A percentile compares a stretch with the other conserved stretches of the same genome.
Evolutionary conservation across 2,329 filamentous ascomycete genomes (phyloP).

Genomic region (Sphaerulina vaccinii): DNA sequence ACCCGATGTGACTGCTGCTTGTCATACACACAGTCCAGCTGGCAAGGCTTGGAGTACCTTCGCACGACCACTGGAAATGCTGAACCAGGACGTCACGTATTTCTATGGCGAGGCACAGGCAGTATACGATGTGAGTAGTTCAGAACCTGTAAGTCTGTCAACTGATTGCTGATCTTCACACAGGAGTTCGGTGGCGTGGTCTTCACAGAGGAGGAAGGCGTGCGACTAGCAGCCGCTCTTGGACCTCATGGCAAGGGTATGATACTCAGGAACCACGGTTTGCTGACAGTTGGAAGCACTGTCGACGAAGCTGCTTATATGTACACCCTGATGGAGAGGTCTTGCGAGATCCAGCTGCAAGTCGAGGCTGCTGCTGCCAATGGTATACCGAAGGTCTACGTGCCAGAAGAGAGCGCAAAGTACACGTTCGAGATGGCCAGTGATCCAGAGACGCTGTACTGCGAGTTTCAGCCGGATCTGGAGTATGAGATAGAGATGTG

Average conservation of each 20-base stretch:
- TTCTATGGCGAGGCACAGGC: conserved; percentile 63
- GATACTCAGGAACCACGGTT: conserved; percentile 69
- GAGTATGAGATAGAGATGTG: conserved; percentile 41
- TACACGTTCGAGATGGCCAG: conserved; percentile 53
- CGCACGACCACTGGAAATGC: conserved; percentile 65
- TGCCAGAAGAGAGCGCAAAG: conserved; percentile 56
- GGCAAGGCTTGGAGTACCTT: conserved; percentile 70
- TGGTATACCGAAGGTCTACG: conserved; percentile 52
- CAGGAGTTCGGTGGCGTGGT: conserved; percentile 64
- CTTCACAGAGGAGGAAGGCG: conserved; percentile 62
- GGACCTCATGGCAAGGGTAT: conserved; percentile 61
- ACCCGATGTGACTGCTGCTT: conserved; percentile 67
- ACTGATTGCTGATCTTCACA: neutral
- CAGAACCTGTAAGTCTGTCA: neutral
- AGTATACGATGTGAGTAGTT: conserved; percentile 51
- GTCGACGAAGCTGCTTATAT: conserved; percentile 74
- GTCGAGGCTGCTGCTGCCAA: conserved; percentile 65
- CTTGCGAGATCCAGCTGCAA: conserved; percentile 65
- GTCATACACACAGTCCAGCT: conserved; percentile 65
- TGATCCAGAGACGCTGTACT: conserved; percentile 52
- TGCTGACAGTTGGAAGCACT: conserved; percentile 68
- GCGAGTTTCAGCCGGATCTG: conserved; percentile 54
- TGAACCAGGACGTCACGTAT: conserved; percentile 66
- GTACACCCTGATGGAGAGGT: conserved; percentile 66
- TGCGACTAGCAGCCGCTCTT: conserved; percentile 62